phyloP scores from a whole-genome alignment of 1,139 yeast genomes.

The Sugiyamaella paludigena region DNA sequence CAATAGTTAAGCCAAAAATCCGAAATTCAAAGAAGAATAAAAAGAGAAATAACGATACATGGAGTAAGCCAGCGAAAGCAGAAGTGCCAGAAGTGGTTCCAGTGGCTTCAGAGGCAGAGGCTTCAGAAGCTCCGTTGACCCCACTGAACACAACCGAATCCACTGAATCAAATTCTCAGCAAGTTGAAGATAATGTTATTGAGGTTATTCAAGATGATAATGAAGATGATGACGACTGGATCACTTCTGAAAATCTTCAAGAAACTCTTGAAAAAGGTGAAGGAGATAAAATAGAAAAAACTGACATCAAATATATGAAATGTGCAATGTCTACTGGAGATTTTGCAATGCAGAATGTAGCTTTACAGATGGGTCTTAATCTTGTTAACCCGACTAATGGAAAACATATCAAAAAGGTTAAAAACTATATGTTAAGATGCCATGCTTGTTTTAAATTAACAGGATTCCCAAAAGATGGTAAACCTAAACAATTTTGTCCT shows the following conservation, averaged over 20 bases:
- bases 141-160: slow-evolving; percentile 15
- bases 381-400: slow-evolving; percentile 86
- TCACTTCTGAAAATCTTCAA: slow-evolving; percentile 78
- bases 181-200: slow-evolving; percentile 16
- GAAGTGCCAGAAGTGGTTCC: slow-evolving; percentile 20
- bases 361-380: slow-evolving; percentile 85
- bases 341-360: slow-evolving; percentile 95
- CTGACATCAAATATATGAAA: slow-evolving; percentile 38
- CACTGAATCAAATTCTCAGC: slow-evolving; percentile 11
- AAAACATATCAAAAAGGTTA: slow-evolving; percentile 74
- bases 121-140: background rate
- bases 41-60: slow-evolving; percentile 5
- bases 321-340: slow-evolving; percentile 93
- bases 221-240: slow-evolving; percentile 89
- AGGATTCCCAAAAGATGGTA: slow-evolving; percentile 74
- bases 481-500: slow-evolving; percentile 88
- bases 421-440: slow-evolving; percentile 93
- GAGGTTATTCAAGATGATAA: slow-evolving; percentile 58
- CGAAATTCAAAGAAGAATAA: slow-evolving; percentile 20
- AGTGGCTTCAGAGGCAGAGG: slow-evolving; percentile 12
- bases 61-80: slow-evolving; percentile 7
- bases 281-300: slow-evolving; percentile 41
- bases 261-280: slow-evolving; percentile 67
- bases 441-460: slow-evolving; percentile 90
- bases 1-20: slow-evolving; percentile 19